Conservation (phyloP, 495 filamentous ascomycete species). For the Lepraria neglecta region DNA sequence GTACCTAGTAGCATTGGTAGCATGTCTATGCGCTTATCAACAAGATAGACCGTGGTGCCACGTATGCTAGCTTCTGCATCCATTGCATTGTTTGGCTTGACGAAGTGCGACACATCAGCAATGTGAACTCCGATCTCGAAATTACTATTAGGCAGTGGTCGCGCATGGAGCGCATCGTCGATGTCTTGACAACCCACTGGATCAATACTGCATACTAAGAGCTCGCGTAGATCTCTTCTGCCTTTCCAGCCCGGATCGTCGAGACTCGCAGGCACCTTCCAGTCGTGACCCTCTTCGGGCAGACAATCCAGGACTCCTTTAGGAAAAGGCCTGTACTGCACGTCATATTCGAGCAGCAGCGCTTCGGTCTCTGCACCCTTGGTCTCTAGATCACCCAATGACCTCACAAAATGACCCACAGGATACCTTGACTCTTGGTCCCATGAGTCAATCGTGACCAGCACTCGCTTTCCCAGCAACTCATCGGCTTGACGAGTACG, state of each 20-base stretch:
- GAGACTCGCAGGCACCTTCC: slow-evolving; percentile 73
- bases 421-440: slow-evolving; percentile 88
- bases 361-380: slow-evolving; percentile 97
- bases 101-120: slow-evolving; percentile 96
- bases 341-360: slow-evolving; percentile 87
- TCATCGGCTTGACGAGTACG: slow-evolving; percentile 84
- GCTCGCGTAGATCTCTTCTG: slow-evolving; percentile 71
- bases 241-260: slow-evolving; percentile 81
- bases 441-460: slow-evolving; percentile 96
- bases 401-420: slow-evolving; percentile 87
- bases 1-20: slow-evolving; percentile 91
- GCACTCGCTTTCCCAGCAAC: slow-evolving; percentile 79
- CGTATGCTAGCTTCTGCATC: slow-evolving; percentile 87
- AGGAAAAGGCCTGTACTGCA: slow-evolving; percentile 95
- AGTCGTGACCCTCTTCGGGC: slow-evolving; percentile 85
- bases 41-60: slow-evolving; percentile 94
- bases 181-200: slow-evolving; percentile 96
- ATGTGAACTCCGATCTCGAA: slow-evolving; percentile 98
- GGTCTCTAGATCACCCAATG: slow-evolving; percentile 85
- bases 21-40: slow-evolving; percentile 99
- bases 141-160: slow-evolving; percentile 81
- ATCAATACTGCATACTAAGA: slow-evolving; percentile 95
- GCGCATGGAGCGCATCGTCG: slow-evolving; percentile 90
- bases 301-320: slow-evolving; percentile 91
- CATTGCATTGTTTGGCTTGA: slow-evolving; percentile 96